phyloP scores from a whole-genome alignment of 2,329 filamentous ascomycete species.

The Fusarium acutatum region DNA sequence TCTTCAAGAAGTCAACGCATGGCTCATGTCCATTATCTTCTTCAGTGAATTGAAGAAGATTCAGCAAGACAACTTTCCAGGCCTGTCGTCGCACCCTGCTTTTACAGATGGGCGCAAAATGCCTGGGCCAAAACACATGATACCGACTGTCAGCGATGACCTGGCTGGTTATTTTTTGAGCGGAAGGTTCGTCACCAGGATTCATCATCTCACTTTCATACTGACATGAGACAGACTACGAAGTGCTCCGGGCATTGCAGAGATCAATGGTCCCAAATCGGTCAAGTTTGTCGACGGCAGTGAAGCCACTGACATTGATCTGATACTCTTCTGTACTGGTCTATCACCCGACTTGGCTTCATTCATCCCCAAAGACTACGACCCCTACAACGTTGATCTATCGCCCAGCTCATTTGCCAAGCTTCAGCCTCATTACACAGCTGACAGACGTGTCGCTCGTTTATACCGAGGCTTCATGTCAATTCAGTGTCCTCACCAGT shows the following conservation, averaged over 20 bases:
- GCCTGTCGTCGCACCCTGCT: not conserved
- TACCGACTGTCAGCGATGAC: not conserved
- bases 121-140: not conserved
- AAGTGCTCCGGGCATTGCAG: not conserved
- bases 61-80: not conserved
- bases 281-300: not conserved
- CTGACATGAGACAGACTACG: not conserved
- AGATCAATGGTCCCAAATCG: not conserved
- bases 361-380: not conserved
- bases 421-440: not conserved
- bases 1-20: not conserved
- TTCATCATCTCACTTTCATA: rapidly evolving
- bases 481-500: not conserved
- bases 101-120: not conserved
- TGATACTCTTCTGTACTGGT: not conserved
- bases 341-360: not conserved
- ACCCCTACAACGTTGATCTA: not conserved
- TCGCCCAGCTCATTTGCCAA: not conserved
- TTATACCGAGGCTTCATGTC: not conserved
- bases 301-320: not conserved
- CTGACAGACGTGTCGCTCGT: not conserved
- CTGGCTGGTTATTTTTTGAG: not conserved
- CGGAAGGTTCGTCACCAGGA: not conserved
- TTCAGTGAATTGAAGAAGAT: not conserved
- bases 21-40: not conserved